Conservation (phyloP, 2,329 filamentous ascomycete species). For the Colletotrichum endophyticum region DNA sequence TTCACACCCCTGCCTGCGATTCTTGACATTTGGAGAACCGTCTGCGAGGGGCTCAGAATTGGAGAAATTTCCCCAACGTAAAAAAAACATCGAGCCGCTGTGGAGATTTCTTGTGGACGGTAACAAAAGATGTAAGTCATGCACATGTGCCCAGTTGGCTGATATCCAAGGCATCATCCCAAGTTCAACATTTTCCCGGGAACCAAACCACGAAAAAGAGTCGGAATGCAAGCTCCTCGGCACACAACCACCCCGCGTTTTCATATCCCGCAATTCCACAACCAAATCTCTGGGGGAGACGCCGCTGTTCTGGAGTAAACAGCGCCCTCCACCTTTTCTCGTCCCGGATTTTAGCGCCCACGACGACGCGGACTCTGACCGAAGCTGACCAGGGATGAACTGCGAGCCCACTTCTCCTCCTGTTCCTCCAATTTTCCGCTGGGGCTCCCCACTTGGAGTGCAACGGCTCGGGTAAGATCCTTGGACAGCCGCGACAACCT, state of each 20-base stretch:
- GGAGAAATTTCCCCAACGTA: not conserved
- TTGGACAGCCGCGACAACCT: not conserved
- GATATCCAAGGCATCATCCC: not conserved
- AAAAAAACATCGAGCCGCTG: not conserved
- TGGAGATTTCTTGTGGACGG: not conserved
- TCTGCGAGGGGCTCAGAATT: not conserved
- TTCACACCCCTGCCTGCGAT: not conserved
- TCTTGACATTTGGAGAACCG: not conserved
- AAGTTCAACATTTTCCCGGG: not conserved
- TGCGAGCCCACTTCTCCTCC: not conserved
- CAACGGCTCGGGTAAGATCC: not conserved
- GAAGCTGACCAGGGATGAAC: not conserved
- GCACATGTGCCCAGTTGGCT: not conserved
- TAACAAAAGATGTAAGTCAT: not conserved
- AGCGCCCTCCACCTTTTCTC: not conserved
- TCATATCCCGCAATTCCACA: not conserved
- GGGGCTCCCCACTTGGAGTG: not conserved
- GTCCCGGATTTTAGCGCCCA: not conserved
- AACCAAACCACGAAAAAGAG: not conserved
- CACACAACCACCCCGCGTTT: not conserved
- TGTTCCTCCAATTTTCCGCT: not conserved
- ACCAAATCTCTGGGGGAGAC: not conserved
- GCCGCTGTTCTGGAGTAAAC: not conserved
- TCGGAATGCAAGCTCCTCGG: not conserved
- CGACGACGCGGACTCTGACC: conserved; percentile 7